Base-by-base conservation (phyloP, 352 stramenopile genomes). In the Globisporangium irregulare region DNA sequence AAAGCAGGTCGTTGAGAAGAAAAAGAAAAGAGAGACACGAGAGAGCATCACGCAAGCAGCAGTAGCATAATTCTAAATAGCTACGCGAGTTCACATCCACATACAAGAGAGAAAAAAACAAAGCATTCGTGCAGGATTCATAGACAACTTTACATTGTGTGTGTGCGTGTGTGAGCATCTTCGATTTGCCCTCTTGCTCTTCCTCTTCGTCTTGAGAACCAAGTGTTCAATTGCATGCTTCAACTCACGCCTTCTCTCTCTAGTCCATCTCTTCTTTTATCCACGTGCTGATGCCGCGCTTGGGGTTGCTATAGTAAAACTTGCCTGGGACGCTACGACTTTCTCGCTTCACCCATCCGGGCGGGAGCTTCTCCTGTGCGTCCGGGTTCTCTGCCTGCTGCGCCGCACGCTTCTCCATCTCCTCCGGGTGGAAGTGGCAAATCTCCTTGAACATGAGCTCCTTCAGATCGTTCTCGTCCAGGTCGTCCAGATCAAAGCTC, bases 391-490 rank as follows among this genome's bases (percentile, higher is more conserved):
- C 82, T 9, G 69, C 75, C 68, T 94, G 87, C 69, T 90, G 76
- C 62, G 84, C 76, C n/a, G 86, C 88, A 66, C 88, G 86, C 66
- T 96, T 96, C 64, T 91, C 86, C 87, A 94, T 96, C 66, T 96
- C 88, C 64, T 94, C 86, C 0, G 88, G 88, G 63, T 96, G 88
- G 67, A 96, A 96, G 54, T 94, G 78, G 60, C 86, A 94, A 61
- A 96, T 96, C 79, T 96, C 88, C 67, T 93, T 96, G 61, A 96
- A 94, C 88, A 96, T 96, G 71, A 94, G 85, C 72, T 94, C 87
- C 73, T 96, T 96, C 12, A 96, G 73, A 57, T 96, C 88, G 43
- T 77, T 78, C 54, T 94, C 85, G 59, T 92, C 86, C 51, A 96
- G 73, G 54, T 91, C 87, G 54, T 94, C 87, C 50, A 96, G 66